Percentiles rank a stretch among this genome's conserved stretches.
Conservation (phyloP, 2,329 filamentous ascomycete species). For the Aureobasidium pullulans region DNA sequence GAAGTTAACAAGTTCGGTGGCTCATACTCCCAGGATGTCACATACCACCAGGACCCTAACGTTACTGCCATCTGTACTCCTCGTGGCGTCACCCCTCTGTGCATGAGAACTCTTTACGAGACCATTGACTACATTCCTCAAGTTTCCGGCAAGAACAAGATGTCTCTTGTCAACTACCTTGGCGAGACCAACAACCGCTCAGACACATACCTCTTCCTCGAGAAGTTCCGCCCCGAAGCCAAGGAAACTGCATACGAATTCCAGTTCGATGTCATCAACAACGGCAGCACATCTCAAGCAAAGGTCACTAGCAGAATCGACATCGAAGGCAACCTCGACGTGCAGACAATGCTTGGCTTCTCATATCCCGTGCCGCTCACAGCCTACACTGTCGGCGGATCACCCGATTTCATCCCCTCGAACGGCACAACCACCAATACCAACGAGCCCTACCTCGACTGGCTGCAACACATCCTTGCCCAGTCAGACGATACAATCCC, state of each 20-base stretch:
- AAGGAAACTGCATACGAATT: conserved; percentile 47
- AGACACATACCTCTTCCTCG: conserved; percentile 52
- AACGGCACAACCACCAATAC: conserved; percentile 40
- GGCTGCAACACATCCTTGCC: conserved; percentile 51
- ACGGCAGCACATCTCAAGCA: conserved; percentile 43
- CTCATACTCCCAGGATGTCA: not conserved
- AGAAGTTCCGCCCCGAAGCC: conserved; percentile 45
- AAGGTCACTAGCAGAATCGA: conserved; percentile 32
- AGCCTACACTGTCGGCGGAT: conserved; percentile 55
- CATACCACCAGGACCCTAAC: conserved; percentile 21
- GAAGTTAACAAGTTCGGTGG: conserved; percentile 21
- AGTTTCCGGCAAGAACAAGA: conserved; percentile 33
- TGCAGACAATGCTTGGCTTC: conserved; percentile 53
- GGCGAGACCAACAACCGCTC: conserved; percentile 43
- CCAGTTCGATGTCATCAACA: conserved; percentile 49
- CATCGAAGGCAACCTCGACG: conserved; percentile 57
- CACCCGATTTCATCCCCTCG: conserved; percentile 46
- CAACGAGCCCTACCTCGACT: conserved; percentile 63
- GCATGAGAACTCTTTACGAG: conserved; percentile 47
- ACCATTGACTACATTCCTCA: conserved; percentile 47
- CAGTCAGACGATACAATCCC: conserved; percentile 49
- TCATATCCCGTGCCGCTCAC: conserved; percentile 47
- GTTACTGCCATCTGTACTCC: conserved; percentile 42
- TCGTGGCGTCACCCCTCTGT: conserved; percentile 45
- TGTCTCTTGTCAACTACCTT: conserved; percentile 43